These are phyloP conservation scores for Leptographium galeiforme DNA, from an alignment of 2,329 filamentous ascomycete species.

Conservation along the genomic window DNA sequence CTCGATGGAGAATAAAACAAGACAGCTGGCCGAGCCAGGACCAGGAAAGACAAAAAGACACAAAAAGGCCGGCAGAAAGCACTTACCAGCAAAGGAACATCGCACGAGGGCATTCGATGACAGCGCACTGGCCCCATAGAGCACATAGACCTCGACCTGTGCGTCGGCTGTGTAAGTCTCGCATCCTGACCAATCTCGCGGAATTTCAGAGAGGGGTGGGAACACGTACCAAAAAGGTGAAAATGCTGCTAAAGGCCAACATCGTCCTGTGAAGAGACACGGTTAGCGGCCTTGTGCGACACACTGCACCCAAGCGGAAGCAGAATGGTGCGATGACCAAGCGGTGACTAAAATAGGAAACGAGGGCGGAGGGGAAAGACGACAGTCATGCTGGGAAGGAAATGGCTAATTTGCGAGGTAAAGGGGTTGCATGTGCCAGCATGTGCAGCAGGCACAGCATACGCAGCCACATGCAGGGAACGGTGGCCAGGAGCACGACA, in stretches of 20 bases:
- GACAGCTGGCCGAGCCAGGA: not conserved
- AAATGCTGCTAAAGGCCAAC: slow-evolving; percentile 70
- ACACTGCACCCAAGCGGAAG: not conserved
- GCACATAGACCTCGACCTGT: slow-evolving; percentile 60
- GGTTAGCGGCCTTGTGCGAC: slow-evolving; percentile 18
- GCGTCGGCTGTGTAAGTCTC: slow-evolving; percentile 5
- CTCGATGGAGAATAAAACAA: not conserved
- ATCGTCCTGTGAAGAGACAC: slow-evolving; percentile 42
- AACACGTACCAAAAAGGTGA: slow-evolving; percentile 65
- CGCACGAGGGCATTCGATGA: slow-evolving; percentile 74
- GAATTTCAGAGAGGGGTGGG: not conserved
- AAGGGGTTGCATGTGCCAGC: not conserved
- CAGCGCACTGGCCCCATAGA: slow-evolving; percentile 63
- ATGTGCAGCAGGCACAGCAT: no score
- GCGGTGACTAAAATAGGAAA: slow-evolving; percentile 16
- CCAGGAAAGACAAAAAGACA: not conserved
- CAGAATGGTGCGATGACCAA: slow-evolving; percentile 12
- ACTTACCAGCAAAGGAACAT: slow-evolving; percentile 56
- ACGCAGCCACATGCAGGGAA: not conserved
- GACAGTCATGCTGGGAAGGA: not conserved
- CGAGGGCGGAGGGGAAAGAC: not conserved
- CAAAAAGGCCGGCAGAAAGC: not conserved
- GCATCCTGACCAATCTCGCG: not conserved
- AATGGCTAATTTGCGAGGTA: not conserved
- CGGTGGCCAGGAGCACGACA: not conserved